Percentiles rank a stretch among this genome's conserved stretches.
Evolutionary conservation across 768 basidiomycete genomes (phyloP).

Genomic region (Cytidiella melzeri): DNA sequence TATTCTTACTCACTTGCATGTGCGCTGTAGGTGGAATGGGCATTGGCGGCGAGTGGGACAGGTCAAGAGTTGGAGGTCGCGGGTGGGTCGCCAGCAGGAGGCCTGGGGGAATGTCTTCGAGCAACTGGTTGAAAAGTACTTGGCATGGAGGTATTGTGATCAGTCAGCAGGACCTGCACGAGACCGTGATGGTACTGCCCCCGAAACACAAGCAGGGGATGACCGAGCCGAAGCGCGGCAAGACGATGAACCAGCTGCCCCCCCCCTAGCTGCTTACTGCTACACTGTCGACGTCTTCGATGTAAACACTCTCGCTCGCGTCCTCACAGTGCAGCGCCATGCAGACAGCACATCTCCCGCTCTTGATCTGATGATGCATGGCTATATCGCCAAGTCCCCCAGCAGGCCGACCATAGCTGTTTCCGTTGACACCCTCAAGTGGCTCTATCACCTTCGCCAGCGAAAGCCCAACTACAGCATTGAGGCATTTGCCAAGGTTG

Average conservation of each 20-base stretch:
- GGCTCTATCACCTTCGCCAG: conserved; percentile 2
- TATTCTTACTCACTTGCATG: too few species aligned
- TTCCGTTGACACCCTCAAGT: conserved; percentile 8
- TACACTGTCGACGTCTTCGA: conserved; percentile 2
- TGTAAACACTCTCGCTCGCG: background rate
- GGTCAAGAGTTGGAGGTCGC: background rate
- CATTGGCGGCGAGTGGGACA: background rate
- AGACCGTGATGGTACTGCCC: too few species aligned
- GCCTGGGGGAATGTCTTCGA: background rate
- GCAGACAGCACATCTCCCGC: conserved; percentile 7
- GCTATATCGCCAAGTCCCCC: conserved; percentile 8
- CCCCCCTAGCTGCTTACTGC: background rate
- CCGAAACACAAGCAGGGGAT: background rate
- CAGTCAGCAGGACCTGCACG: too few species aligned
- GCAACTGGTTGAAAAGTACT: background rate
- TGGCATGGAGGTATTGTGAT: background rate
- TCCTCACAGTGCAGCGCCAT: conserved; percentile 1
- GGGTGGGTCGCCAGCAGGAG: background rate
- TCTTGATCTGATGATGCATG: conserved; percentile 7
- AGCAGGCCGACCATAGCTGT: conserved; percentile 1
- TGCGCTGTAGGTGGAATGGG: background rate
- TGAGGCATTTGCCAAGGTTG: conserved; percentile 10
- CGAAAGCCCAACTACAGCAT: conserved; percentile 12
- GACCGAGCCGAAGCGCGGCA: background rate
- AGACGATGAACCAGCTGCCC: background rate